Base-by-base conservation (phyloP, 2,329 filamentous ascomycete genomes). In the Colletotrichum tropicale region DNA sequence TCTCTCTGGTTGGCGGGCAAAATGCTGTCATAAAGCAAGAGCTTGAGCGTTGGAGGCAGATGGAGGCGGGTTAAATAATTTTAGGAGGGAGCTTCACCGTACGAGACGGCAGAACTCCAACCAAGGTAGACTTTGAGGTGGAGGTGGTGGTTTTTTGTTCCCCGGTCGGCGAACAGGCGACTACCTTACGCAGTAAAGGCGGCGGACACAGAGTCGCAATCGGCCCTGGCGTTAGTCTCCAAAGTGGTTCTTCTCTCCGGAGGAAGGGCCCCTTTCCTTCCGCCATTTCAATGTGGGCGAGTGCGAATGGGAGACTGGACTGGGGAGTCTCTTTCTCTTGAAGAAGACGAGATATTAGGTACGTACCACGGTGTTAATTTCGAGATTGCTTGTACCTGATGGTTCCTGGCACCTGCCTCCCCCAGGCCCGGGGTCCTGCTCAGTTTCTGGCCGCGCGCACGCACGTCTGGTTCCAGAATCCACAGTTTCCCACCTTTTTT, bases 401-500 rank as follows among this genome's bases (percentile, higher is more conserved):
- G 30, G 28, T 60, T 58, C 43, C 64, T 66, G 64, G 65, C 43
- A 67, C 52, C 32, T 68, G 43, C n/a, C 43, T 21, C 43, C 43
- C 43, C n/a, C 43, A 52, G 64, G 24, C 38, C 64, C 64, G 52
- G 66, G 66, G 34, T 58, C 15, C 30, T 60, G 48, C 62, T 61
- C 15, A 28, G 34, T 62, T 52, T 38, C 36, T 32, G 28, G 34
- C 48, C 61, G 30, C 65, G 43, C 38, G 34, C 60, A 66, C 26
- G 67, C 60, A 61, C 61, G 32, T 71, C 71, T 66, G 60, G 67
- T 70, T 74, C 71, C 67, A 74, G 71, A 74, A 74, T 60, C 71
- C 67, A 71, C 67, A 18, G 12, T 71, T 65, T 66, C 48, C 60
- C 28, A 60, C 38, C 8, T 6, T 36, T 61, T 61, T 24, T 5